Base-by-base conservation (phyloP, 202 grass and related monocot species). In the Elaeis oleifera region DNA sequence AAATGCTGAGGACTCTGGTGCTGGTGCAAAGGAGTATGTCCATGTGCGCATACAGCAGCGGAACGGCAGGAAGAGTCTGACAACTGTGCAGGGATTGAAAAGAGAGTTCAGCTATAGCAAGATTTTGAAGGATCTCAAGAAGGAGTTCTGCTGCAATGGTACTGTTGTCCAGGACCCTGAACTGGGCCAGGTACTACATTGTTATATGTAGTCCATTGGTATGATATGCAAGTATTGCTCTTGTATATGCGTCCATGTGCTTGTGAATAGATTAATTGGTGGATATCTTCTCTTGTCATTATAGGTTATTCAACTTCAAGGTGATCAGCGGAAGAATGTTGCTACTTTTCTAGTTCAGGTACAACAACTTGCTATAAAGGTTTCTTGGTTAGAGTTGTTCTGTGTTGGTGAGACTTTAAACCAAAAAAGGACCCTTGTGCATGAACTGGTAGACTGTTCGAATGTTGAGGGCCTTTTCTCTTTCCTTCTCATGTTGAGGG, bases 291-390 rank as follows among this genome's bases (percentile, higher is more conserved):
- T 31, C 8, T 51, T 18, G 9, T 44, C 36, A 44, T 51, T 68
- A 13, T 60, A 72, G 67, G 48, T 88, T 64, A 76, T 88, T 32
- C 72, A 80, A 77, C 79, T 88, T 29, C 79, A 87, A 70, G 79
- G 79, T 24, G 79, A 87, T 73, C 84, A 87, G 63, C 79, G 79
- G 39, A 77, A 80, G 64, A 53, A 56, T 20, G 72, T 88, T 24
- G 59, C 23, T 18, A 57, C 6, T 1, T 88, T 80, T 72, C 52
- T 88, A 55, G 31, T 68, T 55, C 65, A 68, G 26, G 65, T 68
- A 68, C 36, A 14, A 44, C 36, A 44, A 44, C 36, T 44, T 44
- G 9, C 9, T 44, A 44, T 11, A 6, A 44, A 44, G 8, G 11
- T 44, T 44, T 13, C 11, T 44, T 5, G 11, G 9, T 44, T 44